Conservation (phyloP, 2,329 filamentous ascomycete species). For the Clarireedia hainanense region DNA sequence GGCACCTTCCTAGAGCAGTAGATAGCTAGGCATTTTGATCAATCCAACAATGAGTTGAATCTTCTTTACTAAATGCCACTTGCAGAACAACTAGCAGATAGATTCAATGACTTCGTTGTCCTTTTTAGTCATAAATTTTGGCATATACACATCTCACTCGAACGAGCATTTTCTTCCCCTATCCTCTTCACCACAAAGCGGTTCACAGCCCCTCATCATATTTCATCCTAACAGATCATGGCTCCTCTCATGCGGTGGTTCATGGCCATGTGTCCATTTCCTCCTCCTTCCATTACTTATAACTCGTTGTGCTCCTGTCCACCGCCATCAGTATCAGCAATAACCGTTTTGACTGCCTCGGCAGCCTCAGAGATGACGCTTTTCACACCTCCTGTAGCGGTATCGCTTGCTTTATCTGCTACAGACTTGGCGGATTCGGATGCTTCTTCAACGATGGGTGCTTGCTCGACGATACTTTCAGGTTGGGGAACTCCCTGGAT, state of each 20-base stretch:
- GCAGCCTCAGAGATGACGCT: conserved; percentile 44
- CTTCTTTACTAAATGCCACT: too few species aligned
- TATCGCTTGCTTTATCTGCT: conserved; percentile 16
- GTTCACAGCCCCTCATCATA: neutral
- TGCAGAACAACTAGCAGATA: too few species aligned
- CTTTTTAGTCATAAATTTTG: too few species aligned
- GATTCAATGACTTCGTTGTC: too few species aligned
- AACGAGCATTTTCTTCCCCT: too few species aligned
- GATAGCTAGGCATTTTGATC: too few species aligned
- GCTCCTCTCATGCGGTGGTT: conserved; percentile 4
- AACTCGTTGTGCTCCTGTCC: conserved; percentile 53
- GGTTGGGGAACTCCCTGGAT: conserved; percentile 59
- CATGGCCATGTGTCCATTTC: conserved; percentile 6
- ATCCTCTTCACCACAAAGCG: neutral
- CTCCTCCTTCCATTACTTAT: conserved; percentile 28
- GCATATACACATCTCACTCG: neutral
- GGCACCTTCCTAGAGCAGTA: too few species aligned
- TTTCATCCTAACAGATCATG: conserved; percentile 7
- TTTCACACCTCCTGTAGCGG: conserved; percentile 25
- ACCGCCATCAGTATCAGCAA: conserved; percentile 48
- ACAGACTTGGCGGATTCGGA: conserved; percentile 22
- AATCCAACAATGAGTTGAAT: too few species aligned
- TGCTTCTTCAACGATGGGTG: conserved; percentile 2
- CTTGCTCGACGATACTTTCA: conserved; percentile 3
- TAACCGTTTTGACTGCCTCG: conserved; percentile 42